These are phyloP conservation scores for Dacryopinax spathularia DNA, from an alignment of 768 basidiomycete species.

Conservation along the genomic window DNA sequence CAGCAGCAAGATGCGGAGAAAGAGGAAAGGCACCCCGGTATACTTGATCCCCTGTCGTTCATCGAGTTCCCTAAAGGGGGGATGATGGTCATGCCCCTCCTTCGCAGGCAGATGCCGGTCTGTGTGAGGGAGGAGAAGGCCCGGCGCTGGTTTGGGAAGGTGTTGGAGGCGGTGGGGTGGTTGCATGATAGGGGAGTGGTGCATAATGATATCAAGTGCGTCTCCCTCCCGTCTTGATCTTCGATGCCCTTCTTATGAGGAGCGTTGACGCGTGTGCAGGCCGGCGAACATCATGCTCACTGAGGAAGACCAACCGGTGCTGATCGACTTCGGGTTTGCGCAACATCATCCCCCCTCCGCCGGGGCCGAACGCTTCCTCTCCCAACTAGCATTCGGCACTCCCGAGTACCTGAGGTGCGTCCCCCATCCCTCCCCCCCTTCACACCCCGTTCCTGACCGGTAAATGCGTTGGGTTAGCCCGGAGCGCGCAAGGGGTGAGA, in stretches of 20 bases:
- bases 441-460: constrained; percentile 25
- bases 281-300: constrained; percentile 89
- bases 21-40: background rate
- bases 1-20: background rate
- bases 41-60: background rate
- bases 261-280: constrained; percentile 27
- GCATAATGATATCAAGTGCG: constrained; percentile 89
- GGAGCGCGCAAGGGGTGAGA: constrained; percentile 72
- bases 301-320: constrained; percentile 44
- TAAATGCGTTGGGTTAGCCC: constrained; percentile 88
- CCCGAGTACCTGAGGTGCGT: constrained; percentile 44
- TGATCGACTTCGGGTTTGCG: constrained; percentile 95
- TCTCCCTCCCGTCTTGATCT: constrained; percentile 6
- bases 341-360: constrained; percentile 38
- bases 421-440: background rate
- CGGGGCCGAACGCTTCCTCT: constrained; percentile 48
- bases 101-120: constrained; percentile 76
- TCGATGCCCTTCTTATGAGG: background rate
- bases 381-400: constrained; percentile 76
- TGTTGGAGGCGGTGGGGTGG: constrained; percentile 71
- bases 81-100: constrained; percentile 50
- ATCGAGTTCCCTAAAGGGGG: background rate
- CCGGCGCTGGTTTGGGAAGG: constrained; percentile 64
- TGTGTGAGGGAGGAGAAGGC: constrained; percentile 70
- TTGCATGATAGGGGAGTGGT: constrained; percentile 72